These are phyloP conservation scores for Chaetomium strumarium DNA, from an alignment of 2,329 filamentous ascomycete species.

Conservation along the genomic window DNA sequence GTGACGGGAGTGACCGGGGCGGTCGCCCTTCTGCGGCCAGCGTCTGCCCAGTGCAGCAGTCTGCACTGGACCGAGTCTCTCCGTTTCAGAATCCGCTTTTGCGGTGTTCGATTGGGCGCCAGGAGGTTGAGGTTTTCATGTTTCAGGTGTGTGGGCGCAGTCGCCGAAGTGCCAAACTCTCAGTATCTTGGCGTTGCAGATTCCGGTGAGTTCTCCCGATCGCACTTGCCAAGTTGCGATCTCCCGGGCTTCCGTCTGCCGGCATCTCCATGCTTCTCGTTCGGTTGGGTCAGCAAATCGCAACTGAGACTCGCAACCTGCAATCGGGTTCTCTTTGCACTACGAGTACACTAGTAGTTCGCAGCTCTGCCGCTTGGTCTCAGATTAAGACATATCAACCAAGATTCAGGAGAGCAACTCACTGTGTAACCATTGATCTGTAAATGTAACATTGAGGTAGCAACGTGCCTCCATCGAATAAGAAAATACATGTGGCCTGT, in stretches of 20 bases:
- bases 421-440: no score
- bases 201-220: background rate
- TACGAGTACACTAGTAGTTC: no score
- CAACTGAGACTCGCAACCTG: background rate
- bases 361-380: no score
- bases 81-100: slow-evolving; percentile 13
- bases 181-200: background rate
- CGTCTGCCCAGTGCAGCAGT: slow-evolving; percentile 9
- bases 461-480: no score
- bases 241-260: background rate
- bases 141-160: slow-evolving; percentile 14
- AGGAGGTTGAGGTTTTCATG: slow-evolving; percentile 8
- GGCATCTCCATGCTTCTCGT: no score
- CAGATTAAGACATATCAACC: no score
- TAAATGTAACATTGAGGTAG: no score
- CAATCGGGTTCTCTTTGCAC: no score
- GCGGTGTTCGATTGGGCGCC: slow-evolving; percentile 3
- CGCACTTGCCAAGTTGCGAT: background rate
- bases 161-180: background rate
- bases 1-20: no score
- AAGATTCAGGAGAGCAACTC: no score
- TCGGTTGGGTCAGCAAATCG: background rate
- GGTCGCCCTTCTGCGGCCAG: background rate
- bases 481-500: no score
- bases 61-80: no score